A percentile compares a stretch with the other conserved stretches of the same genome.
These are phyloP conservation scores for Neurospora sp. DNA, from an alignment of 495 filamentous ascomycete genomes.

Conservation along the genomic window DNA sequence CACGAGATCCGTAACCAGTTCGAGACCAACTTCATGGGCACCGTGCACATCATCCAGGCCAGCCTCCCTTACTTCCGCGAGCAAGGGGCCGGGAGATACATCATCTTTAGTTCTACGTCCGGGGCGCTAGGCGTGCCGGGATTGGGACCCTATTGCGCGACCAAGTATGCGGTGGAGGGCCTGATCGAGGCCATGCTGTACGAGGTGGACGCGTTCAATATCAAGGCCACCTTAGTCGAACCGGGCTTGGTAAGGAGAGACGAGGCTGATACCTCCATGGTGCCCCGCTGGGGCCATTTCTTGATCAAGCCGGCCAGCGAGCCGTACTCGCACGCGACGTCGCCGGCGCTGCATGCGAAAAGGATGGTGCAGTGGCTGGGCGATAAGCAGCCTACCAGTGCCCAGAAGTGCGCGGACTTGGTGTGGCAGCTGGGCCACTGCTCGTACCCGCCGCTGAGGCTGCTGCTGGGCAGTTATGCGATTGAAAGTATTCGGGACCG, in stretches of 20 bases:
- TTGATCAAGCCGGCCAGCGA: slow-evolving; percentile 75
- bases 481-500: slow-evolving; percentile 91
- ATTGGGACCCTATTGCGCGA: slow-evolving; percentile 86
- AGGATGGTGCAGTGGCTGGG: slow-evolving; percentile 94
- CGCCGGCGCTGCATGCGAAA: slow-evolving; percentile 80
- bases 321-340: slow-evolving; percentile 63
- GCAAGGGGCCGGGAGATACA: slow-evolving; percentile 62
- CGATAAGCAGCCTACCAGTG: slow-evolving; percentile 83
- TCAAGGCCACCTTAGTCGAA: slow-evolving; percentile 86
- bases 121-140: slow-evolving; percentile 87
- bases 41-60: slow-evolving; percentile 84
- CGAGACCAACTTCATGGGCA: slow-evolving; percentile 93
- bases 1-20: slow-evolving; percentile 93
- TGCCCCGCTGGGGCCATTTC: slow-evolving; percentile 84
- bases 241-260: slow-evolving; percentile 81
- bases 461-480: slow-evolving; percentile 84
- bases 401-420: slow-evolving; percentile 87
- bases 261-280: slow-evolving; percentile 36
- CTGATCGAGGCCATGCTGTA: slow-evolving; percentile 93
- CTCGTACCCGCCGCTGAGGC: slow-evolving; percentile 71
- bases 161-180: slow-evolving; percentile 92
- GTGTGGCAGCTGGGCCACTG: slow-evolving; percentile 96
- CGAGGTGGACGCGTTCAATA: slow-evolving; percentile 81
- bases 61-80: slow-evolving; percentile 80
- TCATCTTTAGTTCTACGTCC: slow-evolving; percentile 87